Conservation (phyloP, 352 stramenopile species). For the Phytophthora tubulina region DNA sequence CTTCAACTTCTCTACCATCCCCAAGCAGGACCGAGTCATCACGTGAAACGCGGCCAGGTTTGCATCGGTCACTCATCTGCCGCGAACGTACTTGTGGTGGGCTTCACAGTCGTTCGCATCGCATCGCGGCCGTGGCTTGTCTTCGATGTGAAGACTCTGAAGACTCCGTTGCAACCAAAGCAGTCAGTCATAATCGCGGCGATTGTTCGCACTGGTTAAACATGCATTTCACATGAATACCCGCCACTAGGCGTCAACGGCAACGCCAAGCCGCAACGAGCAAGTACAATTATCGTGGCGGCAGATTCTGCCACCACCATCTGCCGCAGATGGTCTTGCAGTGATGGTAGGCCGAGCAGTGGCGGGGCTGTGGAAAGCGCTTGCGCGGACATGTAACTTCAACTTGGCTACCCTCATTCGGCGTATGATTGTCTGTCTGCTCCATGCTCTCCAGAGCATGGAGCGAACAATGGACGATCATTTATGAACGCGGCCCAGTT, state of each 20-base stretch:
- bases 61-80: neutral
- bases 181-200: neutral
- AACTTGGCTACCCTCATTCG: conserved; percentile 7
- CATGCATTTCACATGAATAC: conserved; percentile 47
- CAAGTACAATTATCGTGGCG: neutral
- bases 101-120: neutral
- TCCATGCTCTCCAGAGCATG: too few species aligned
- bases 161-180: too few species aligned
- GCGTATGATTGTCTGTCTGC: neutral
- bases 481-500: conserved; percentile 8
- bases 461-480: neutral
- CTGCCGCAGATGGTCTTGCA: conserved; percentile 1
- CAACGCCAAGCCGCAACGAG: neutral
- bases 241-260: neutral
- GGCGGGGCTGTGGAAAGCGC: neutral
- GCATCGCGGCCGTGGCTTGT: conserved; percentile 1
- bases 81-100: conserved; percentile 4
- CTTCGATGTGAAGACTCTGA: conserved; percentile 15
- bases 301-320: neutral
- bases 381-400: conserved; percentile 5
- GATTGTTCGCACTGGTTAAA: conserved; percentile 7
- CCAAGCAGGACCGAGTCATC: conserved; percentile 22
- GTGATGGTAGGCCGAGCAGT: neutral
- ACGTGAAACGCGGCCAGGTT: conserved; percentile 26
- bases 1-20: conserved; percentile 16